Evolutionary conservation across 352 stramenopile species (phyloP), one percentile per base, ranked within the genome.

Genomic region (Globisporangium megalacanthum): DNA sequence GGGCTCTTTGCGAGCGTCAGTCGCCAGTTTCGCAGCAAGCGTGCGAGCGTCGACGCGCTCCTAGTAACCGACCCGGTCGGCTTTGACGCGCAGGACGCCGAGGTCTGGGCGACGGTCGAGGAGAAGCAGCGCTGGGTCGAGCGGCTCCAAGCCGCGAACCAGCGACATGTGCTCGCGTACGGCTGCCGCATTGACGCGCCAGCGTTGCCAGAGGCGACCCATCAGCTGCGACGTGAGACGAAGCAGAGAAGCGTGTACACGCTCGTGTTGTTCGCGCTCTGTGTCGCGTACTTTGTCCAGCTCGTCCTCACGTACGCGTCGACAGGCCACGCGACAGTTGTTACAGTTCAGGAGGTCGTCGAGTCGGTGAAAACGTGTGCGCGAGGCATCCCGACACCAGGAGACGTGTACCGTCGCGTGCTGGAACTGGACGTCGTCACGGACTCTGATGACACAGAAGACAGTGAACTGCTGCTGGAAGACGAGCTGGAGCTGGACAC

Each of bases 181-280:
- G 68, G 68, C n/a, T 73, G 65, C 20, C 62, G 65, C 15, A 70
- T 76, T 37, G 68, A 76, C 56, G 61, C 65, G 9, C 36, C 52
- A 0, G 65, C 65, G 15, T 47, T 57, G 8, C 61, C 65, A 1
- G 65, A 73, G 1, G 51, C 58, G 14, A 64, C 62, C 39, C 52
- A 53, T n/a, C 41, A 53, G 29, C 48, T 76, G 25, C 65, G 62
- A 1, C 65, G 56, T n/a, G 68, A 76, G 46, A 52, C 61, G 45
- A 62, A 60, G 44, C 54, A 53, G 19, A 56, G 62, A 36, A 54
- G 39, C 14, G 54, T 44, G 56, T 71, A 66, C 37, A 49, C 49
- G 15, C 39, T 73, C 25, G 55, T 71, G 47, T 49, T 76, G 33
- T 50, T 73, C 17, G 65, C 44, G n/a, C 41, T 76, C 14, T 60